A percentile compares a stretch with the other conserved stretches of the same genome.
phyloP scores from a whole-genome alignment of 225 moss, liverwort and hornwort genomes.

The Asterella californica region DNA sequence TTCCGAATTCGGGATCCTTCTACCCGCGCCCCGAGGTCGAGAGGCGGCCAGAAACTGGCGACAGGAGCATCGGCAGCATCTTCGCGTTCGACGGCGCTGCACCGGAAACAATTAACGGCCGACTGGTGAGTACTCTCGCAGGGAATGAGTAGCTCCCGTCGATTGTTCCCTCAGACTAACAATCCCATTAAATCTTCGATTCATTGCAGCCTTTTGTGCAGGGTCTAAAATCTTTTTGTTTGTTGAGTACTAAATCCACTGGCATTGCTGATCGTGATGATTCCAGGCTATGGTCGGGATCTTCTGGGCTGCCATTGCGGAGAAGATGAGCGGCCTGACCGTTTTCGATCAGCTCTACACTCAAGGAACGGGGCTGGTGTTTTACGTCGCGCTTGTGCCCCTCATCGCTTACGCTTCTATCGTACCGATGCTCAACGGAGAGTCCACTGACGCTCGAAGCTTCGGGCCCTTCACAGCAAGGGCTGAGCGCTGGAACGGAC shows the following conservation, averaged over 20 bases:
- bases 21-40: slow-evolving; percentile 19
- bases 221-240: background rate
- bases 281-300: slow-evolving; percentile 31
- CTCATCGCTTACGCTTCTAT: background rate
- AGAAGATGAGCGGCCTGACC: background rate
- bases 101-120: slow-evolving; percentile 20
- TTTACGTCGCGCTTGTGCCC: background rate
- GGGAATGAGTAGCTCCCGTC: no score
- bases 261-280: background rate
- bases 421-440: slow-evolving; percentile 6
- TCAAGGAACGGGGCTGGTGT: slow-evolving; percentile 23
- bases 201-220: no score
- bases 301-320: slow-evolving; percentile 3
- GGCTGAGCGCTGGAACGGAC: slow-evolving; percentile 63
- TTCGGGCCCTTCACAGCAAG: slow-evolving; percentile 44
- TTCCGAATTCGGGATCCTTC: slow-evolving; percentile 21
- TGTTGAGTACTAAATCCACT: background rate
- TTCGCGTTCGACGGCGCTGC: slow-evolving; percentile 23
- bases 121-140: background rate
- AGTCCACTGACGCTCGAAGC: background rate
- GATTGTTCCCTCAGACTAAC: background rate
- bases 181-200: background rate
- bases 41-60: slow-evolving; percentile 20
- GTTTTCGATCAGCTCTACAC: slow-evolving; percentile 41
- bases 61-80: background rate